Conservation (phyloP, 495 filamentous ascomycete genomes). For the Symbiotaphrina buchneri region DNA sequence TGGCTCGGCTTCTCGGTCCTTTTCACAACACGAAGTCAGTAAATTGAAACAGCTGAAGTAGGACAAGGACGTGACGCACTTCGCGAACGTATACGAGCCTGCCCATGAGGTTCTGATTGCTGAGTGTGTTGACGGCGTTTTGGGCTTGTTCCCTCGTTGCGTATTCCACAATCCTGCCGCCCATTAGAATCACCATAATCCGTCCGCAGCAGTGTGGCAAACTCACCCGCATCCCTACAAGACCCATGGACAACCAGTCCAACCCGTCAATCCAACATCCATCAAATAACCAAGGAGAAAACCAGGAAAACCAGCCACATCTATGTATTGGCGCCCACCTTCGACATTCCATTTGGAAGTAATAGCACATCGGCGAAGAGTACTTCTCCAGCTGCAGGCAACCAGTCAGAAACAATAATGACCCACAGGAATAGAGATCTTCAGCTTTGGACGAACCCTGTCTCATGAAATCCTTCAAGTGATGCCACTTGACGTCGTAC, state of each 20-base stretch:
- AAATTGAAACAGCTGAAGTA: conserved; percentile 1
- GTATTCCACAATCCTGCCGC: conserved; percentile 94
- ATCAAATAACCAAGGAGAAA: conserved; percentile 34
- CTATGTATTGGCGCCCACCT: conserved; percentile 93
- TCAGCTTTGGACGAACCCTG: conserved; percentile 48
- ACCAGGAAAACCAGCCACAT: conserved; percentile 65
- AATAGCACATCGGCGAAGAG: conserved; percentile 98
- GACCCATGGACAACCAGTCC: conserved; percentile 62
- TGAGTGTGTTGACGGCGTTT: conserved; percentile 89
- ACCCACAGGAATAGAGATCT: conserved; percentile 1
- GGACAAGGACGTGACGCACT: conserved; percentile 25
- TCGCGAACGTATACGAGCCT: conserved; percentile 96
- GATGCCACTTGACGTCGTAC: conserved; percentile 99
- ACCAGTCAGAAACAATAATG: conserved; percentile 1
- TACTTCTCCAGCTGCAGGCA: conserved; percentile 74
- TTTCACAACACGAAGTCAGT: conserved; percentile 6
- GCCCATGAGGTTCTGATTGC: conserved; percentile 97
- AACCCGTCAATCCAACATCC: conserved; percentile 99
- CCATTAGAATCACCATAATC: conserved; percentile 8
- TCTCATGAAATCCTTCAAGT: conserved; percentile 99
- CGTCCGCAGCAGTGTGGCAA: conserved; percentile 3
- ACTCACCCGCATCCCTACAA: conserved; percentile 99
- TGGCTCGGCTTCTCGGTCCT: conserved; percentile 93
- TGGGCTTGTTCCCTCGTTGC: conserved; percentile 98
- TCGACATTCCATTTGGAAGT: conserved; percentile 99